Evolutionary conservation across 2,329 filamentous ascomycete species (phyloP), one percentile per base, ranked within the genome.

Genomic region (Elsinoe australis): DNA sequence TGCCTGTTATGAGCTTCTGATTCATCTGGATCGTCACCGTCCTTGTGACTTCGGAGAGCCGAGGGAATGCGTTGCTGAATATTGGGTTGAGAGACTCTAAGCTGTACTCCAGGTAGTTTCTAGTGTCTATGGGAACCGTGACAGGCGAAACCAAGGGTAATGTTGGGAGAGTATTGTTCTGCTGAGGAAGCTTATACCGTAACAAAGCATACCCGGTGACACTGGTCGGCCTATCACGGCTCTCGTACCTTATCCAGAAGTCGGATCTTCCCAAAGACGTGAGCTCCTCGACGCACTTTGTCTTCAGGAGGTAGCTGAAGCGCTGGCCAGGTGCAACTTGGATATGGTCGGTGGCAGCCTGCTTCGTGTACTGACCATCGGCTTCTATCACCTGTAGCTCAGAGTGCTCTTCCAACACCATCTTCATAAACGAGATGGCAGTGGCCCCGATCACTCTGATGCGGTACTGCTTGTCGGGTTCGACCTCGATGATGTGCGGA

Each of bases 381-480:
- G 75, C 79, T 50, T 76, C 74, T 47, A 85, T 78, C 46, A 85
- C 67, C 0, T 70, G 71, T 28, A 83, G 58, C 7, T 72, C 63
- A 1, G 66, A 56, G 54, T 84, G 80, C 4, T 60, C 71, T 52
- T 82, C 76, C 29, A 84, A 71, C 0, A 67, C 77, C 3, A 80
- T 55, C 1, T 71, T 69, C 2, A 73, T 61, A 52, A 76, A 68
- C 0, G 75, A 79, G n/a, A 83, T 63, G 0, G 75, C 75, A 0
- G 72, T 74, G 0, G 61, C 70, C 3, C 78, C 77, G 32, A 83
- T 72, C 56, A 80, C 76, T 9, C 81, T 70, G 46, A 84, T 61
- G 1, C 79, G 71, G 55, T 85, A 85, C 0, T 72, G 78, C 58
- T 72, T 78, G 8, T 68, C 74, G 0, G 80, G 76, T 31, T 80